Evolutionary conservation across 352 stramenopile species (phyloP).

Genomic region (Globisporangium radiosum): DNA sequence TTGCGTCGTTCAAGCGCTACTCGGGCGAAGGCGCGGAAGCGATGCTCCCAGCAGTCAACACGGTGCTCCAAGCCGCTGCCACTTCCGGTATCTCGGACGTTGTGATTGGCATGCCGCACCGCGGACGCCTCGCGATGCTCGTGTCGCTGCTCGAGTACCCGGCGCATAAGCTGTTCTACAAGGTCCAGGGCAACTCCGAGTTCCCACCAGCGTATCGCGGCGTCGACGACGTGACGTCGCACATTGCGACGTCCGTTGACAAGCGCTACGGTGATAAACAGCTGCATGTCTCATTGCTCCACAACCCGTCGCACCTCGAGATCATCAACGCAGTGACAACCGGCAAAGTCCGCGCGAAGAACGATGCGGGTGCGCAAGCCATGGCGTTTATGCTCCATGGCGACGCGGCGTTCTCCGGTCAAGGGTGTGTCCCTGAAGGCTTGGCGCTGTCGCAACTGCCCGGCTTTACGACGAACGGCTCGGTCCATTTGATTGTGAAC

Average conservation of each 20-base stretch:
- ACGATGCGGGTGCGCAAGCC: conserved; percentile 49
- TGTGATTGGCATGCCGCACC: conserved; percentile 85
- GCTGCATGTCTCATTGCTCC: conserved; percentile 78
- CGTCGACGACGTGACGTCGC: conserved; percentile 81
- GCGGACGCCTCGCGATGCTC: conserved; percentile 70
- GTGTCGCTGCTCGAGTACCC: conserved; percentile 76
- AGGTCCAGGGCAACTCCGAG: conserved; percentile 70
- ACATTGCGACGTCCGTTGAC: conserved; percentile 75
- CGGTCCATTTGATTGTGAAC: conserved; percentile 86
- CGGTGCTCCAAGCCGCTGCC: conserved; percentile 52
- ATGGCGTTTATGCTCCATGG: conserved; percentile 85
- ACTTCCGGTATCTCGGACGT: conserved; percentile 52
- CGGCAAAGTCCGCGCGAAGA: conserved; percentile 82
- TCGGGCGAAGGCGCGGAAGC: conserved; percentile 79
- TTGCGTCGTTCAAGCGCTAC: conserved; percentile 84
- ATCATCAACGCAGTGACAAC: conserved; percentile 84
- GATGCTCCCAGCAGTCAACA: conserved; percentile 73
- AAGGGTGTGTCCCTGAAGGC: conserved; percentile 77
- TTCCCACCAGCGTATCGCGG: conserved; percentile 52
- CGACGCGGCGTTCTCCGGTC: conserved; percentile 81
- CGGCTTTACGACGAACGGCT: conserved; percentile 67
- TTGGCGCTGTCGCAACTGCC: conserved; percentile 73
- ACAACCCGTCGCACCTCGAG: conserved; percentile 86
- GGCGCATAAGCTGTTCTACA: conserved; percentile 78
- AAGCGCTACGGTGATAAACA: conserved; percentile 47